A percentile compares a stretch with the other conserved stretches of the same genome.
These are phyloP conservation scores for Tetrapisispora arboricola DNA, from an alignment of 805 yeast genomes.

Conservation along the genomic window DNA sequence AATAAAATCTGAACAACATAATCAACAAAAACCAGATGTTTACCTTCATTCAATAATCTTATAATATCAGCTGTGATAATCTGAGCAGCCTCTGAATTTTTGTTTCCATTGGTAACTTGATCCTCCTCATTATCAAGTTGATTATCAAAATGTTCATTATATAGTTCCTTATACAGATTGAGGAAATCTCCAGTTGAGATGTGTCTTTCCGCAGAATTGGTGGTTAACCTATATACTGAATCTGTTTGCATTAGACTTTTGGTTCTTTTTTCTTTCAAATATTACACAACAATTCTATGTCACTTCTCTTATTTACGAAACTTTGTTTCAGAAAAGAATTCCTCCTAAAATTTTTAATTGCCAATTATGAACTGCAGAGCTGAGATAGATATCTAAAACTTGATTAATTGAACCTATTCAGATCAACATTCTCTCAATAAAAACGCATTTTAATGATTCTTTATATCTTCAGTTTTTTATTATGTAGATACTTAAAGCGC, in stretches of 20 bases:
- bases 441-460: too few species aligned
- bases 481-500: not conserved
- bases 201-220: slow-evolving; percentile 23
- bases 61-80: slow-evolving; percentile 13
- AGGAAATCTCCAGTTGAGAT: slow-evolving; percentile 22
- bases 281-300: too few species aligned
- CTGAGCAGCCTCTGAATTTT: slow-evolving; percentile 5
- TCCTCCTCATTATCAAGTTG: slow-evolving; percentile 12
- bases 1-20: slow-evolving; percentile 23
- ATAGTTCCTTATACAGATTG: slow-evolving; percentile 26
- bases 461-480: not conserved
- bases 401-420: too few species aligned
- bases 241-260: slow-evolving; percentile 18
- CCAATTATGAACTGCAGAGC: too few species aligned
- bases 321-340: too few species aligned
- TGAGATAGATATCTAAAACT: too few species aligned
- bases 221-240: slow-evolving; percentile 16
- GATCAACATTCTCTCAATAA: too few species aligned
- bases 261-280: too few species aligned
- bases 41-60: slow-evolving; percentile 12
- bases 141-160: slow-evolving; percentile 20
- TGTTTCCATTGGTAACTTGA: slow-evolving; percentile 1
- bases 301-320: not conserved
- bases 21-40: slow-evolving; percentile 17
- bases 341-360: too few species aligned